These are phyloP conservation scores for Serendipita sp. DNA, from an alignment of 768 basidiomycete genomes.

Conservation along the genomic window DNA sequence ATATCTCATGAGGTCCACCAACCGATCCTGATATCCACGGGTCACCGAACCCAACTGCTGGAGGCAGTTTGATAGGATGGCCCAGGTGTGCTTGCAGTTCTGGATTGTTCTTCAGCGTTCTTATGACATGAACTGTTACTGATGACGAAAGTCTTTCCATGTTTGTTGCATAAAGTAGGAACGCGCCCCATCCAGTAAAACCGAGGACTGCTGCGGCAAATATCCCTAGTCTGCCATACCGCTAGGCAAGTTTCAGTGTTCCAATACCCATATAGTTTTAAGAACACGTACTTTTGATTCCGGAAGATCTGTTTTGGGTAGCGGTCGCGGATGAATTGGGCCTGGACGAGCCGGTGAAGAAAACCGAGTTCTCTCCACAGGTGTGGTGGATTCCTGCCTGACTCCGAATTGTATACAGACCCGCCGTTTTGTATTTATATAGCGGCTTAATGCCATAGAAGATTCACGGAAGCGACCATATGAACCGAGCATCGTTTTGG, in stretches of 20 bases:
- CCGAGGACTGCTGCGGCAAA: constrained; percentile 23
- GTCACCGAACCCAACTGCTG: constrained; percentile 59
- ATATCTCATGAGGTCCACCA: constrained; percentile 15
- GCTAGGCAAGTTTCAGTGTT: not conserved
- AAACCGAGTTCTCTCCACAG: not conserved
- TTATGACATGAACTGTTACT: constrained; percentile 48
- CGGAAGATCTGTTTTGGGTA: not conserved
- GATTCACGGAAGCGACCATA: too few species aligned
- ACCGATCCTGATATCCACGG: constrained; percentile 56
- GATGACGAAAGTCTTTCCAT: constrained; percentile 65
- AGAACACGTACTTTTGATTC: not conserved
- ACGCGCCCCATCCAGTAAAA: constrained; percentile 45
- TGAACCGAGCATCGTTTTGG: too few species aligned
- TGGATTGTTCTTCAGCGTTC: constrained; percentile 36
- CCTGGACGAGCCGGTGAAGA: not conserved
- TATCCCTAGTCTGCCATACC: not conserved
- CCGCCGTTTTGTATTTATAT: too few species aligned
- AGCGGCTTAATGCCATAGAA: too few species aligned
- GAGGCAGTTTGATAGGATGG: constrained; percentile 45
- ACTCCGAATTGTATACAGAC: too few species aligned
- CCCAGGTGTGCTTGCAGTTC: constrained; percentile 40
- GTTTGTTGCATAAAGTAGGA: constrained; percentile 55
- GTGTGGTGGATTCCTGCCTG: not conserved
- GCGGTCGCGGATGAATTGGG: constrained; percentile 1
- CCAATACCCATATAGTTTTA: not conserved